Percentiles rank a stretch among this genome's conserved stretches.
Evolutionary conservation across 1,139 yeast species (phyloP).

Genomic region (Debaryomycetaceae sp.): DNA sequence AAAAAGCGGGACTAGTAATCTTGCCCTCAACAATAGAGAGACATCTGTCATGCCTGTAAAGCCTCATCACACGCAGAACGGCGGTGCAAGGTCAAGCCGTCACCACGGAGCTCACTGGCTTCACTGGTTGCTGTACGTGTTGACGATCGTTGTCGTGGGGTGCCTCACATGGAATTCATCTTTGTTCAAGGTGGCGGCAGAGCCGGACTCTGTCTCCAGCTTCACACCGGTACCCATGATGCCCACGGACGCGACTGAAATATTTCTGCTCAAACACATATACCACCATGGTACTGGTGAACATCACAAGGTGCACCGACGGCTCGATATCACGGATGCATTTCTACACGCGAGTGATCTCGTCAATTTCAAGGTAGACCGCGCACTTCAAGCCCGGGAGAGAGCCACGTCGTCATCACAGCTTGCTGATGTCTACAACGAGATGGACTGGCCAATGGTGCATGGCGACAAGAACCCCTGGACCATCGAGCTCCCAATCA

Average conservation of each 20-base stretch:
- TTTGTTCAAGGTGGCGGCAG: neutral
- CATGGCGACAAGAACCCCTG: slow-evolving; percentile 40
- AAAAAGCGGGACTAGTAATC: too few relatives aligned
- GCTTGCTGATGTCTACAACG: slow-evolving; percentile 23
- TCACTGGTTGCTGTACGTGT: too few relatives aligned
- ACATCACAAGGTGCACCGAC: slow-evolving; percentile 30
- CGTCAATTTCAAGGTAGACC: slow-evolving; percentile 7
- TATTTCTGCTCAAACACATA: slow-evolving; percentile 34
- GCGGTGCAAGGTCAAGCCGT: too few relatives aligned
- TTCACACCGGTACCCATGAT: slow-evolving; percentile 3
- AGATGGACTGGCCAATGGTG: slow-evolving; percentile 38
- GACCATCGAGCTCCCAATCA: slow-evolving; percentile 30
- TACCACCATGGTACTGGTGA: slow-evolving; percentile 50
- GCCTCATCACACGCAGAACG: too few relatives aligned
- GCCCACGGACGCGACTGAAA: too few relatives aligned
- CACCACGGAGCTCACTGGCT: too few relatives aligned
- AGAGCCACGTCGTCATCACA: slow-evolving; percentile 7
- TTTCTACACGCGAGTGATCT: slow-evolving; percentile 22
- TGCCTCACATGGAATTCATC: too few relatives aligned
- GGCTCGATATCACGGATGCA: slow-evolving; percentile 44
- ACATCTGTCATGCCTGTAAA: too few relatives aligned
- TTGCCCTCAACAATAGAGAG: too few relatives aligned
- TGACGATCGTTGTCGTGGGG: too few relatives aligned
- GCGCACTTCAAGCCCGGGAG: slow-evolving; percentile 5
- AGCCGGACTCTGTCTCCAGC: neutral